Base-by-base conservation (phyloP, 1,284 basidiomycete genomes). In the Agaricales sp. region DNA sequence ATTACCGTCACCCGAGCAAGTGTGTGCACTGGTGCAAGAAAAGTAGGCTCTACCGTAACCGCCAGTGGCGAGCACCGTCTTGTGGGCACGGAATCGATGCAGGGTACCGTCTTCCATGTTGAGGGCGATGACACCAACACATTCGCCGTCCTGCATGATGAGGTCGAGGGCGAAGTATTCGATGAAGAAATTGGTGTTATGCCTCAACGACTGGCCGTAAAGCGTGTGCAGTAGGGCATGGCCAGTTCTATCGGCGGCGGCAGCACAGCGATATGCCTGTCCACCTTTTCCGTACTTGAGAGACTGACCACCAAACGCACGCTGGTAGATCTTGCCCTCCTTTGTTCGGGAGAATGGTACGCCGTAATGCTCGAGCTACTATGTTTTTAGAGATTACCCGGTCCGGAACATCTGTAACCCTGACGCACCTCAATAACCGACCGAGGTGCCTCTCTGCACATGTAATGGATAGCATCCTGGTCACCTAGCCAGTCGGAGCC, bases 181-280 rank as follows among this genome's bases (percentile, higher is more conserved):
- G 69, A 99, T 98, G 76, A 99, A 99, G 73, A 97, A 99, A 71
- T 98, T 96, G 66, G 96, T 99, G 77, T 99, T 88, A 78, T 99
- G 96, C 55, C 93, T 87, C 55, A 99, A 83, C 54, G 96, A 99
- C 75, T 99, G 96, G 59, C 96, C 96, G 64, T 97, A 97, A 52
- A 99, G 89, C 14, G 94, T 96, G 77, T 99, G 96, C 50, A 99
- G 82, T 63, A 99, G 84, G 41, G 96, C 96, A 65, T 99, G 96
- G 20, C 96, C 96, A 14, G 96, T 99, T 69, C 96, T 92, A 68
- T 99, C 96, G 54, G 96, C 96, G 4, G 96, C 96, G 53, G 95
- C 94, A 54, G 95, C 95, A 66, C 95, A 99, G 56, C 96, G 92
- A 71, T 99, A 99, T 21, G 96, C 96, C 68, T 99, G 96, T 51